Evolutionary conservation across 2,329 filamentous ascomycete genomes (phyloP).

Genomic region (Rhynchosporium secalis): DNA sequence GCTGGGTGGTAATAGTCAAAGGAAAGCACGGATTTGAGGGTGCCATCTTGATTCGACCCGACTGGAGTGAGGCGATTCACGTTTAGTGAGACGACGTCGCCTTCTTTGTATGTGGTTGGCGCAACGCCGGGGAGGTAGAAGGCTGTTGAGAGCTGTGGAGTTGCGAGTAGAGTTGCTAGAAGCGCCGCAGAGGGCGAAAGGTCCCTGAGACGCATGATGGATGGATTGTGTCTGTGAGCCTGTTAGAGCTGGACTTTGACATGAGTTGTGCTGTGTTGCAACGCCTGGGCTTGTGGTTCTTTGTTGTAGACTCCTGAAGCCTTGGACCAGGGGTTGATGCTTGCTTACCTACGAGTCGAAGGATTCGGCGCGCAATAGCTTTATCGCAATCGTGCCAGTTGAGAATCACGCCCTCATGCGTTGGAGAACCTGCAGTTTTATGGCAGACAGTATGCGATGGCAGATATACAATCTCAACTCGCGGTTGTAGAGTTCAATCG

Average conservation of each 20-base stretch:
- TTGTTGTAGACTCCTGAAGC: conserved; percentile 13
- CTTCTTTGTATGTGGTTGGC: conserved; percentile 83
- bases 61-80: conserved; percentile 93
- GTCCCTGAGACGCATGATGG: conserved; percentile 38
- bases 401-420: conserved; percentile 20
- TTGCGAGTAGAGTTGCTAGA: conserved; percentile 50
- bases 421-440: background rate
- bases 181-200: conserved; percentile 47
- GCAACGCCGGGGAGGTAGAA: conserved; percentile 98
- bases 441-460: background rate
- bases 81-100: conserved; percentile 78
- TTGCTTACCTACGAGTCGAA: conserved; percentile 26
- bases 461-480: background rate
- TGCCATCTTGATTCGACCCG: conserved; percentile 72
- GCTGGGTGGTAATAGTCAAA: conserved; percentile 93
- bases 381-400: conserved; percentile 8
- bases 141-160: conserved; percentile 59
- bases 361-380: conserved; percentile 15
- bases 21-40: conserved; percentile 87
- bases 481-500: background rate
- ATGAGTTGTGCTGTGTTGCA: background rate
- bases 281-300: conserved; percentile 2
- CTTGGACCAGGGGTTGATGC: conserved; percentile 19
- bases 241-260: conserved; percentile 8
- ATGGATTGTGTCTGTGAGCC: conserved; percentile 24